Percentiles rank a stretch among this genome's conserved stretches.
phyloP scores from a whole-genome alignment of 352 stramenopile species.

The Phytophthora aleatoria region DNA sequence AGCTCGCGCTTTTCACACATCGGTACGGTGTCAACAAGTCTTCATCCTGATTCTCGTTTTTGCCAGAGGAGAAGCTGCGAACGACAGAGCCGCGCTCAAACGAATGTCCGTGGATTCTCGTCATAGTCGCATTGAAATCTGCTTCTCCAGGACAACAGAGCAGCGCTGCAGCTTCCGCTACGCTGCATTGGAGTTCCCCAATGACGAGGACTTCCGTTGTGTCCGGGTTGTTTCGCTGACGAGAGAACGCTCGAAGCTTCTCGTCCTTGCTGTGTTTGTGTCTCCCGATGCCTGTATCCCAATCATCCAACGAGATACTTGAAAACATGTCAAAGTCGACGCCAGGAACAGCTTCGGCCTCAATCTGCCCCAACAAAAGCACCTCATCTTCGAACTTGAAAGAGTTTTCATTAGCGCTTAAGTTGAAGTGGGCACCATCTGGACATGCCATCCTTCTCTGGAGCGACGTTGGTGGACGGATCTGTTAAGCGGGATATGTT shows the following conservation, averaged over 20 bases:
- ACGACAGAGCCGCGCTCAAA: conserved; percentile 40
- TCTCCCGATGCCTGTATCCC: conserved; percentile 3
- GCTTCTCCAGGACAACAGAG: conserved; percentile 25
- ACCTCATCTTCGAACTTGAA: conserved; percentile 4
- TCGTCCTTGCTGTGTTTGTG: conserved; percentile 9
- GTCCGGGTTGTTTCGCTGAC: conserved; percentile 6
- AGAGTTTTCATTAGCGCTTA: conserved; percentile 2
- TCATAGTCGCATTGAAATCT: conserved; percentile 32
- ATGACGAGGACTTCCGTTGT: conserved; percentile 28
- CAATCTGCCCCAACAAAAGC: conserved; percentile 15
- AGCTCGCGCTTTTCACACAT: conserved; percentile 44
- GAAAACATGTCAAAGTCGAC: conserved; percentile 21
- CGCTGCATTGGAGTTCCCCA: conserved; percentile 33
- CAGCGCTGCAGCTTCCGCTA: conserved; percentile 25
- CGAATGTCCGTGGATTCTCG: conserved; percentile 31
- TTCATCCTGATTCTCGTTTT: background rate
- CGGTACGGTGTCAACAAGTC: conserved; percentile 8
- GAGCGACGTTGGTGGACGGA: conserved; percentile 5
- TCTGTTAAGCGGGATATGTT: conserved; percentile 9
- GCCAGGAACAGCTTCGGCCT: conserved; percentile 18
- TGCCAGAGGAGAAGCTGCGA: conserved; percentile 23
- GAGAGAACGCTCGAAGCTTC: conserved; percentile 19
- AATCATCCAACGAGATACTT: conserved; percentile 23
- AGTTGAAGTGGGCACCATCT: conserved; percentile 26
- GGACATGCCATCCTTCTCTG: background rate